Percentiles rank a stretch among this genome's conserved stretches.
Conservation (phyloP, 495 filamentous ascomycete species). For the Parachaetomium inaequale region DNA sequence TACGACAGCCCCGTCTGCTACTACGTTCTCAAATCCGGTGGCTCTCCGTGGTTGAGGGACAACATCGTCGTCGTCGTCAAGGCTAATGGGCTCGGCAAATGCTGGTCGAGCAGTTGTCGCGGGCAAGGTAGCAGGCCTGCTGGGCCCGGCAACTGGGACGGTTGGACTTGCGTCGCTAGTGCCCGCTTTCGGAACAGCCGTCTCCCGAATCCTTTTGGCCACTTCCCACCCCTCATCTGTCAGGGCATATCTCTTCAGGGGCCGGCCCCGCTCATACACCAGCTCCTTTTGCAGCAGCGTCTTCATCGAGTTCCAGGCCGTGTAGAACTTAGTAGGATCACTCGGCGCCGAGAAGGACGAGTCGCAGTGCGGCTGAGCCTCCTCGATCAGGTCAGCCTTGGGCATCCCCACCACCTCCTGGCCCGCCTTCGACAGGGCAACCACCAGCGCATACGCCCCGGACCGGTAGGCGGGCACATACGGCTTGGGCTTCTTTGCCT, state of each 20-base stretch:
- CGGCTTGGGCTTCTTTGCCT: slow-evolving; percentile 57
- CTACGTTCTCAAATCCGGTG: slow-evolving; percentile 35
- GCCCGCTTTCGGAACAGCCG: slow-evolving; percentile 4
- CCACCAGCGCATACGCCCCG: slow-evolving; percentile 69
- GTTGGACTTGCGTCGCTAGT: background rate
- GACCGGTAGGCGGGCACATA: slow-evolving; percentile 72
- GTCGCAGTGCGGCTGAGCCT: slow-evolving; percentile 70
- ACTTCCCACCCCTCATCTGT: slow-evolving; percentile 81
- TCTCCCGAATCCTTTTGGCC: slow-evolving; percentile 60
- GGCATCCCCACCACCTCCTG: slow-evolving; percentile 64
- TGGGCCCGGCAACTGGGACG: background rate
- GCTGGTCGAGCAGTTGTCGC: background rate
- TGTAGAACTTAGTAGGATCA: slow-evolving; percentile 68
- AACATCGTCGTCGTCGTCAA: slow-evolving; percentile 14
- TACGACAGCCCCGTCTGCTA: slow-evolving; percentile 39
- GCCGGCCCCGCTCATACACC: slow-evolving; percentile 67
- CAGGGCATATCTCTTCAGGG: slow-evolving; percentile 63
- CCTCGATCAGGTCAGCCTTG: slow-evolving; percentile 64
- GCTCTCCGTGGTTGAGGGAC: slow-evolving; percentile 4
- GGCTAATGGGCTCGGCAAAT: background rate
- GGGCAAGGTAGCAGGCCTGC: background rate
- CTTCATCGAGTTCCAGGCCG: slow-evolving; percentile 85
- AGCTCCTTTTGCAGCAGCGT: slow-evolving; percentile 70
- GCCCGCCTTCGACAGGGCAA: slow-evolving; percentile 60
- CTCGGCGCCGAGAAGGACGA: slow-evolving; percentile 66